These are phyloP conservation scores for Blastobotrys chiropterorum DNA, from an alignment of 805 yeast species.

Conservation along the genomic window DNA sequence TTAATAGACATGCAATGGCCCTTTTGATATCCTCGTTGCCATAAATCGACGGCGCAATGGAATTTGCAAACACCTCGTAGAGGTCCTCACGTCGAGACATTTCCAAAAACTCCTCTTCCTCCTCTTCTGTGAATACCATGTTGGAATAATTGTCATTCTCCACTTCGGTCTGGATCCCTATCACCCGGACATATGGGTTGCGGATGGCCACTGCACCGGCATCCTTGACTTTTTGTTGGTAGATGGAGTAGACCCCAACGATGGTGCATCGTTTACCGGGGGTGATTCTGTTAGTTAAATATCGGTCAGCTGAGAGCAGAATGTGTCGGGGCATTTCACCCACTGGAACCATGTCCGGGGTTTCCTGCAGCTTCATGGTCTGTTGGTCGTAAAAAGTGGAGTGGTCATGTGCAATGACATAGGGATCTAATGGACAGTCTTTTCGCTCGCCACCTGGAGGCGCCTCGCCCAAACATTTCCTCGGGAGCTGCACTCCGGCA, in stretches of 20 bases:
- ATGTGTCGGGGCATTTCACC: slow-evolving; percentile 98
- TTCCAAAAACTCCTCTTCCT: slow-evolving; percentile 83
- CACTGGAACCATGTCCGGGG: slow-evolving; percentile 98
- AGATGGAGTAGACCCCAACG: slow-evolving; percentile 88
- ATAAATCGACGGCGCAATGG: slow-evolving; percentile 95
- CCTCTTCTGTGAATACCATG: slow-evolving; percentile 76
- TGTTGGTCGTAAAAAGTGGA: slow-evolving; percentile 95
- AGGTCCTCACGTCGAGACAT: slow-evolving; percentile 78
- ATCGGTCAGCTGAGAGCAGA: slow-evolving; percentile 79
- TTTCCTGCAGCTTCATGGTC: slow-evolving; percentile 84
- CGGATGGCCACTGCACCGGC: slow-evolving; percentile 74
- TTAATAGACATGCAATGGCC: slow-evolving; percentile 82
- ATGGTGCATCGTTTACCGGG: slow-evolving; percentile 95
- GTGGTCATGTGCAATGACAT: slow-evolving; percentile 86
- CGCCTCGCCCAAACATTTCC: slow-evolving; percentile 51
- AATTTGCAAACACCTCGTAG: slow-evolving; percentile 75
- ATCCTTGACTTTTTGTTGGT: slow-evolving; percentile 54
- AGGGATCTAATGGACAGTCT: slow-evolving; percentile 88
- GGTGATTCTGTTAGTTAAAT: slow-evolving; percentile 79
- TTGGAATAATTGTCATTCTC: slow-evolving; percentile 60
- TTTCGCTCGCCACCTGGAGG: slow-evolving; percentile 42
- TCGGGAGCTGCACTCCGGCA: slow-evolving; percentile 64
- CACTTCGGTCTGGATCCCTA: slow-evolving; percentile 83
- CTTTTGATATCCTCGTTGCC: slow-evolving; percentile 91
- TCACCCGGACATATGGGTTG: slow-evolving; percentile 80